Evolutionary conservation across 129 eudicot genomes (phyloP).

Genomic region (Flaveria ramosissima): DNA sequence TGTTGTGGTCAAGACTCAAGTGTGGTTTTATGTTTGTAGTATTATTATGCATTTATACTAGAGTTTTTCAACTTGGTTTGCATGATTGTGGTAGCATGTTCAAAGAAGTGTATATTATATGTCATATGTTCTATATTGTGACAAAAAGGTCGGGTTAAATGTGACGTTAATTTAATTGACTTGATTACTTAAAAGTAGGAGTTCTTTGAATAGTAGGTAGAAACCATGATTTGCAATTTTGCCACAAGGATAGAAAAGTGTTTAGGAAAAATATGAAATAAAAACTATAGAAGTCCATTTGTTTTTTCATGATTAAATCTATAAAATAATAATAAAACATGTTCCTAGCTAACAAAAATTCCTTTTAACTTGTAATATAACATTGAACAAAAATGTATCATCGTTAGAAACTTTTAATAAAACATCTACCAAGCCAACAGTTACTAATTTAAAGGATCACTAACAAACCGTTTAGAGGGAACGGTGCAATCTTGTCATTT

Average conservation of each 20-base stretch:
- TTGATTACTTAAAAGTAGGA: conserved; percentile 1
- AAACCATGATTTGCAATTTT: no score
- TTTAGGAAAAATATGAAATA: not conserved
- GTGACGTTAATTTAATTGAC: conserved; percentile 16
- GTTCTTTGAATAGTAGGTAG: not conserved
- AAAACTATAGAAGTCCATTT: not conserved
- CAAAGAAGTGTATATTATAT: conserved; percentile 4
- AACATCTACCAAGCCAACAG: no score
- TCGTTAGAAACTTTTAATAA: no score
- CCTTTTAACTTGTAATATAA: no score
- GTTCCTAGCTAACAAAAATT: not conserved
- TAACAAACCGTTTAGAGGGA: no score
- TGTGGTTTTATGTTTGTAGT: conserved; percentile 11
- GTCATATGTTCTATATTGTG: not conserved
- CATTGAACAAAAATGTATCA: no score
- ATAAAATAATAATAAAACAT: not conserved
- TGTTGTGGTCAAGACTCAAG: not conserved
- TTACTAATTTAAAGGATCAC: no score
- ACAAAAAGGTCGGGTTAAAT: conserved; percentile 8
- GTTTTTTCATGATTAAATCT: not conserved
- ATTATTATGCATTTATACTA: conserved; percentile 15
- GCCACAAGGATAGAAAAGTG: not conserved
- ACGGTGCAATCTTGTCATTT: no score
- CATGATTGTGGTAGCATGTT: not conserved
- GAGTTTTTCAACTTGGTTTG: not conserved